phyloP scores from a whole-genome alignment of 495 filamentous ascomycete species.

The Penicillium fimorum region DNA sequence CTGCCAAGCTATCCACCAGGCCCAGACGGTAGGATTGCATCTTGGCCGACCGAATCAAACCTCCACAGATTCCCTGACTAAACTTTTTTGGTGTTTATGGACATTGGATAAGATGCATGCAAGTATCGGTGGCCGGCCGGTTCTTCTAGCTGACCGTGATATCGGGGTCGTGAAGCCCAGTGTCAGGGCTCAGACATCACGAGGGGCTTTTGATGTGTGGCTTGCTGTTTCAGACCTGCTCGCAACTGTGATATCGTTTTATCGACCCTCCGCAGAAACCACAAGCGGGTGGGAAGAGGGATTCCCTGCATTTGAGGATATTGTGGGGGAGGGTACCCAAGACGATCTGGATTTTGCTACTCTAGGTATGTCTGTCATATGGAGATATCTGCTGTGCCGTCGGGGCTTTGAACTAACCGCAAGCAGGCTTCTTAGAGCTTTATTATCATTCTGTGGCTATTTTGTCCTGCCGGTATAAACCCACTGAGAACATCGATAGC shows the following conservation, averaged over 20 bases:
- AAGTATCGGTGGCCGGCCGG: slow-evolving; percentile 61
- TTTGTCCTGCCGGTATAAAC: slow-evolving; percentile 51
- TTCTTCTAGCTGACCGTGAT: slow-evolving; percentile 65
- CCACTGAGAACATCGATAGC: slow-evolving; percentile 28
- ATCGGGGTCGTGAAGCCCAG: slow-evolving; percentile 43
- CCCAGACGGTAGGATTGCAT: slow-evolving; percentile 66
- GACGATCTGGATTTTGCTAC: slow-evolving; percentile 30
- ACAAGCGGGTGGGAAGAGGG: slow-evolving; percentile 54
- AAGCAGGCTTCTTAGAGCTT: slow-evolving; percentile 59
- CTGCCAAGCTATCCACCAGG: slow-evolving; percentile 54
- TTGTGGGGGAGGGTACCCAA: slow-evolving; percentile 52
- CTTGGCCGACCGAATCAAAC: slow-evolving; percentile 42
- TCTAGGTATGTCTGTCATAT: slow-evolving; percentile 21
- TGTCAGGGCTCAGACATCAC: slow-evolving; percentile 4
- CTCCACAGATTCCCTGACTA: slow-evolving; percentile 40
- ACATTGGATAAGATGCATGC: slow-evolving; percentile 64
- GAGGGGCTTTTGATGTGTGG: slow-evolving; percentile 51
- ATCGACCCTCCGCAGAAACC: slow-evolving; percentile 53
- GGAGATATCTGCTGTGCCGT: background rate
- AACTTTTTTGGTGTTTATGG: slow-evolving; percentile 67
- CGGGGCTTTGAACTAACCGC: slow-evolving; percentile 3
- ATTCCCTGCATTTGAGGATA: slow-evolving; percentile 65
- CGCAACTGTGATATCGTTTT: slow-evolving; percentile 65
- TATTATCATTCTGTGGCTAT: slow-evolving; percentile 71
- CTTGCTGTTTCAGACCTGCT: slow-evolving; percentile 54